phyloP scores from a whole-genome alignment of 768 basidiomycete species.

The Serendipita sp. region DNA sequence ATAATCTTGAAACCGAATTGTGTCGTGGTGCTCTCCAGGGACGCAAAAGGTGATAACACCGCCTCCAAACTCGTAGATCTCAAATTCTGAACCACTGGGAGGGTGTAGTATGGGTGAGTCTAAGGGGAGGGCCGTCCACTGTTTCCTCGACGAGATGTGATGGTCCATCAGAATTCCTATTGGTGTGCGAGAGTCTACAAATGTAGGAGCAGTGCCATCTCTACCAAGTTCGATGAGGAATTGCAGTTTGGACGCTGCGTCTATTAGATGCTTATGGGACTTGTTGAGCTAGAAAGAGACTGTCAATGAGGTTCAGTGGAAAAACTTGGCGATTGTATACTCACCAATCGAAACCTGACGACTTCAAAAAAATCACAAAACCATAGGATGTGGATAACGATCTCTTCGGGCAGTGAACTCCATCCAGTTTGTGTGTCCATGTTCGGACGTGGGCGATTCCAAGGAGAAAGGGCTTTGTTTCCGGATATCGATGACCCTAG shows the following conservation, averaged over 20 bases:
- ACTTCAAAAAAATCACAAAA: not conserved
- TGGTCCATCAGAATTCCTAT: not conserved
- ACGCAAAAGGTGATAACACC: not conserved
- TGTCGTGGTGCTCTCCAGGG: not conserved
- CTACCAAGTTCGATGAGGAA: not conserved
- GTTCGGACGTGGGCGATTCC: too few relatives aligned
- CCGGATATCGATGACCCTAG: too few relatives aligned
- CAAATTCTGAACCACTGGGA: not conserved
- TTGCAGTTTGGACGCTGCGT: not conserved
- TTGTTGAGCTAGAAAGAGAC: not conserved
- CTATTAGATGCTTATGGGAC: not conserved
- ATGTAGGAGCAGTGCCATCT: not conserved
- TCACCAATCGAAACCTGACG: not conserved
- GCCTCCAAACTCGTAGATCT: slow-evolving; percentile 1
- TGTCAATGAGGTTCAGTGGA: not conserved
- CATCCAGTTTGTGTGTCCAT: not conserved
- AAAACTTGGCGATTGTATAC: not conserved
- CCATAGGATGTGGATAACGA: not conserved
- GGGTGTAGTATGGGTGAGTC: not conserved
- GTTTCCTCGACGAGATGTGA: not conserved
- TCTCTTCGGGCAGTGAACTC: not conserved
- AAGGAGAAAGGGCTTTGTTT: too few relatives aligned
- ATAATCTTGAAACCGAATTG: not conserved
- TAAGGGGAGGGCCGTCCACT: not conserved
- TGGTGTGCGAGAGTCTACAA: not conserved